These are phyloP conservation scores for Byssochlamys sp. DNA, from an alignment of 2,329 filamentous ascomycete genomes.

Conservation along the genomic window DNA sequence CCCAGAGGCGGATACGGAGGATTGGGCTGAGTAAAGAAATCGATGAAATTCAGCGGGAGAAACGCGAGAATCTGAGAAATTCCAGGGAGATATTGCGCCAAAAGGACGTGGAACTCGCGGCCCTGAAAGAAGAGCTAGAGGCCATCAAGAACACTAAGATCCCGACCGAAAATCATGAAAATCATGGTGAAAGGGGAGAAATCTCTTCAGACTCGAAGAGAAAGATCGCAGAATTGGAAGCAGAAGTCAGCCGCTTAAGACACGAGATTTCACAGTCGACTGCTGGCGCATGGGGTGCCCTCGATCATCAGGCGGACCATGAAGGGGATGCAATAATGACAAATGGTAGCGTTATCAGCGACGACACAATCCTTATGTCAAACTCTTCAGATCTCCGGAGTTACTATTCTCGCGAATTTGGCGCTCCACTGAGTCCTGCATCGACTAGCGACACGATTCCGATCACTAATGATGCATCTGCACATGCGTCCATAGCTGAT, in stretches of 20 bases:
- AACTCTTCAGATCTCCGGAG: constrained; percentile 22
- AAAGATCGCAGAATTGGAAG: constrained; percentile 12
- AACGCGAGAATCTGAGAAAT: constrained; percentile 11
- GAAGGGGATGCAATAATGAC: constrained; percentile 20
- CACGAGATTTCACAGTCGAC: constrained; percentile 13
- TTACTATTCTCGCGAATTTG: constrained; percentile 4
- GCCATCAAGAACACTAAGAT: constrained; percentile 12
- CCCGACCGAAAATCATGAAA: constrained; percentile 10
- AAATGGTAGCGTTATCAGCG: constrained; percentile 19
- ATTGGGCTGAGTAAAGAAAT: constrained; percentile 39
- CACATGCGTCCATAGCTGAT: constrained; percentile 10
- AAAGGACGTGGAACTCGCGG: constrained; percentile 21
- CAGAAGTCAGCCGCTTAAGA: constrained; percentile 10
- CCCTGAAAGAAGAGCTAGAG: constrained; percentile 17
- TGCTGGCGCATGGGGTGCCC: constrained; percentile 1
- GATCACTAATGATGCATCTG: constrained; percentile 9
- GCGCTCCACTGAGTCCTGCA: constrained; percentile 12
- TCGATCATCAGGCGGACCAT: background rate
- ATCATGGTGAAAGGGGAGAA: constrained; percentile 7
- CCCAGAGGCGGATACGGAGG: constrained; percentile 35
- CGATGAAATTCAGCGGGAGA: constrained; percentile 33
- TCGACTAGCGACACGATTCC: constrained; percentile 6
- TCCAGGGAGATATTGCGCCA: constrained; percentile 6
- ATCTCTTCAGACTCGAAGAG: constrained; percentile 6
- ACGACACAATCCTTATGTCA: constrained; percentile 20